These are phyloP conservation scores for Aspergillus fumigatiaffinis DNA, from an alignment of 2,329 filamentous ascomycete species.

Conservation along the genomic window DNA sequence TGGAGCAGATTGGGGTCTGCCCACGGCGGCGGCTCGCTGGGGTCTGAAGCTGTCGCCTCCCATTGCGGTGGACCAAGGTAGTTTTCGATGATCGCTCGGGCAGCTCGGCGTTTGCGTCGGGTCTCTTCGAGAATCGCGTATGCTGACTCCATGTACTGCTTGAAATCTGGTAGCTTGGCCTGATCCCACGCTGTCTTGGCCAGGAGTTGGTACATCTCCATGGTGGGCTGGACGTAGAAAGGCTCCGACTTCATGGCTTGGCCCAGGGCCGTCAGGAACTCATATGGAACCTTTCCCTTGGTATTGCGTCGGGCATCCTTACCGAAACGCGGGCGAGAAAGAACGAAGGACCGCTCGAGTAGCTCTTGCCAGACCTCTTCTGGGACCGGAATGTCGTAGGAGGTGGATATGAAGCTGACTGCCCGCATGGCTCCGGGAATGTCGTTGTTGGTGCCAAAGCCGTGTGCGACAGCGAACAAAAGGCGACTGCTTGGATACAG, in stretches of 20 bases:
- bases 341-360: slow-evolving; percentile 63
- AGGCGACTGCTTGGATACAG: slow-evolving; percentile 57
- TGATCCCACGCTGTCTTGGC: slow-evolving; percentile 25
- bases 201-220: slow-evolving; percentile 50
- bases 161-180: slow-evolving; percentile 18
- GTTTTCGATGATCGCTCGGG: slow-evolving; percentile 22
- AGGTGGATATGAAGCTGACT: slow-evolving; percentile 59
- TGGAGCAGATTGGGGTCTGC: slow-evolving; percentile 14
- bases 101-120: slow-evolving; percentile 22
- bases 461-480: slow-evolving; percentile 64
- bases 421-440: slow-evolving; percentile 56
- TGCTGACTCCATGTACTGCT: slow-evolving; percentile 24
- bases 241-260: slow-evolving; percentile 56
- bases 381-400: slow-evolving; percentile 57
- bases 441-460: slow-evolving; percentile 63
- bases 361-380: slow-evolving; percentile 61
- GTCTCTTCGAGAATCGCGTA: slow-evolving; percentile 29
- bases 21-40: neutral
- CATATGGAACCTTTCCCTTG: slow-evolving; percentile 34
- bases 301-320: slow-evolving; percentile 21
- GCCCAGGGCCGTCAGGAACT: slow-evolving; percentile 54
- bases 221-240: slow-evolving; percentile 54
- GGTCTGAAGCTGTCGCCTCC: neutral
- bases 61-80: slow-evolving; percentile 16
- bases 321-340: slow-evolving; percentile 43